Base-by-base conservation (phyloP, 2,329 filamentous ascomycete genomes). In the Trichocomaceae sp. region DNA sequence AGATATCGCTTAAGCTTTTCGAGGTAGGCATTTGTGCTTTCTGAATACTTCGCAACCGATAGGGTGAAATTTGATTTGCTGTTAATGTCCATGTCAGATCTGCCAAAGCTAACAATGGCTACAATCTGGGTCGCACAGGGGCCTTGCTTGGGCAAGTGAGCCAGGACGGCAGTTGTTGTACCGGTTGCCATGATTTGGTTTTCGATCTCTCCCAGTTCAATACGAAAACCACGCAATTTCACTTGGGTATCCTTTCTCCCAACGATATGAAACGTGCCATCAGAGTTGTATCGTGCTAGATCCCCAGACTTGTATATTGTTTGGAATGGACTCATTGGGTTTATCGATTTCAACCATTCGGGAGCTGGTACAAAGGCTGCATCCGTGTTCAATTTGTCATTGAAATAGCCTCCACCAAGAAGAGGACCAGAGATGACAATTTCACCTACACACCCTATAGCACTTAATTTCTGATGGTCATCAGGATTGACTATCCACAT, bases 401-500 rank as follows among this genome's bases (percentile, higher is more conserved):
- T 68, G 12, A 78, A 55, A 54, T 80, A 80, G 0, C 75, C 77
- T 46, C 69, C 66, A 1, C 70, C 76, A 39, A 72, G 56, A 15
- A 68, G 59, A 37, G 63, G 55, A 0, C 72, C 70, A 55, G 78
- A 75, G 0, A 78, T 64, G 68, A 71, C 72, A 6, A 70, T 62
- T 52, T 70, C 67, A 3, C 68, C 68, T 39, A 65, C 58, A 52
- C 67, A 70, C 8, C 73, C 73, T 6, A 77, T 72, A 0, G 75
- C 74, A 0, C 69, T 65, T 17, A 77, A 57, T 1, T 79, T 68
- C 39, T 74, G 72, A 15, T 47, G 42, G 0, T 76, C 59, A 77
- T 74, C 10, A 79, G 64, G 3, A 77, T 63, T 35, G 79, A 51
- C 60, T 79, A 78, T 3, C 78, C 78, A 56, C 23, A 46, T 47